Evolutionary conservation across 169 alveolate species (phyloP), one percentile per base, ranked within the genome.

Genomic region (Eimeria mitis): DNA sequence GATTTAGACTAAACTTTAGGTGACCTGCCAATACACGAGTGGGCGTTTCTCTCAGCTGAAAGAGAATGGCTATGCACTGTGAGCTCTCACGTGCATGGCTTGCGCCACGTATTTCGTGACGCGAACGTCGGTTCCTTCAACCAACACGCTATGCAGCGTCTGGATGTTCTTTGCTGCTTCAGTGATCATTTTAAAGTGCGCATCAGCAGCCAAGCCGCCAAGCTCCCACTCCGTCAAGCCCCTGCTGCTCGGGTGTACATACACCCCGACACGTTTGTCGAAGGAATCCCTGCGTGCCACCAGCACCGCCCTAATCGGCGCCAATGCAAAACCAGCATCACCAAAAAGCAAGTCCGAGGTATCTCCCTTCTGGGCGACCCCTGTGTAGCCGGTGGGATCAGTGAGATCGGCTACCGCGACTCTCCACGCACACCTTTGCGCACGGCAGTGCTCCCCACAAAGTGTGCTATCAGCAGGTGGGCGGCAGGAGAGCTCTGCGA

Each of bases 191-290:
- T 44, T n/a, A 59, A 84, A 84, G 61, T 84, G 76, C 25, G 25
- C n/a, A 23, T 84, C 91, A 23, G 91, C 91, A 1, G 91, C 78
- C 49, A 56, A 47, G 13, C 63, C 91, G 19, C 56, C 91, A 16
- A 84, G 59, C 40, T 84, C 91, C 91, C 91, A 84, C 25, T 61
- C 91, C 19, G 61, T 59, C 75, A 84, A 37, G n/a, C 91, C 91
- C 34, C 78, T 14, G 65, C 61, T 49, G 76, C 91, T 84, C 61
- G 91, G 91, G 76, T 84, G 91, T 84, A 84, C 7, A 42, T 84
- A 84, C 73, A 84, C 91, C 59, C 19, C 54, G 47, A 40, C 91
- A 19, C 40, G 63, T 31, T 61, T 73, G n/a, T 25, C 52, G n/a
- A 71, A 52, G 76, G 61, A 34, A 31, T 19, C 42, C 0, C 47